Conservation (phyloP, 1,284 basidiomycete species). For the Apiotrichum gracile region DNA sequence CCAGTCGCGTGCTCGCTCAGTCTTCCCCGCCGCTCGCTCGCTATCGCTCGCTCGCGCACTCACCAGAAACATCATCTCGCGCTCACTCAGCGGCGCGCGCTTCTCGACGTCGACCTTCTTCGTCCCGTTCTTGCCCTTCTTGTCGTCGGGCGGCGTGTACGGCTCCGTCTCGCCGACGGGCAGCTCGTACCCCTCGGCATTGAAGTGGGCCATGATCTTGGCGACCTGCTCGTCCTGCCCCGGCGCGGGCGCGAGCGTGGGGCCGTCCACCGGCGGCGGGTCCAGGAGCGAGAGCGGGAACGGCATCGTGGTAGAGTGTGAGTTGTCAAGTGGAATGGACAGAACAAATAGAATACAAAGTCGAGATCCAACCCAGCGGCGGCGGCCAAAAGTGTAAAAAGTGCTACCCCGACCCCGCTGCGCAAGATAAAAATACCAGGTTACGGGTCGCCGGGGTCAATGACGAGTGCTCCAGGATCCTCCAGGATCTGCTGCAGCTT, state of each 20-base stretch:
- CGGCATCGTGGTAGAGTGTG: background rate
- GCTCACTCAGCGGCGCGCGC: slow-evolving; percentile 19
- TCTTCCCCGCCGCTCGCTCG: no score
- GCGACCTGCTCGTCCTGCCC: slow-evolving; percentile 2
- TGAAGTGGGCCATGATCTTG: slow-evolving; percentile 26
- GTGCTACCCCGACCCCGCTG: no score
- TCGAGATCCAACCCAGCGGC: background rate
- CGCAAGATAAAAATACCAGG: no score
- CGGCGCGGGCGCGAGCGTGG: background rate
- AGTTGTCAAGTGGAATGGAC: no score
- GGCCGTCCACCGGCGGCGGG: background rate
- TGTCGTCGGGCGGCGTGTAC: background rate
- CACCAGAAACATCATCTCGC: slow-evolving; percentile 43
- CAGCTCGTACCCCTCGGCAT: slow-evolving; percentile 17
- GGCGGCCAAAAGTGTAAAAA: background rate
- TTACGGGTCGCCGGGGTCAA: no score
- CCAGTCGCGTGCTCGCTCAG: slow-evolving; percentile 14
- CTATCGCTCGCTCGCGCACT: no score
- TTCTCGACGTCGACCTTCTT: background rate
- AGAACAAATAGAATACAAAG: no score
- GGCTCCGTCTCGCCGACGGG: slow-evolving; percentile 14
- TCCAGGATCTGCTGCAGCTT: no score
- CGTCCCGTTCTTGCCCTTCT: background rate
- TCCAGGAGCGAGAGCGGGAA: slow-evolving; percentile 4
- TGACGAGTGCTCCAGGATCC: no score